phyloP scores from a whole-genome alignment of 2,329 filamentous ascomycete genomes.

The Colletotrichum eremochloae region DNA sequence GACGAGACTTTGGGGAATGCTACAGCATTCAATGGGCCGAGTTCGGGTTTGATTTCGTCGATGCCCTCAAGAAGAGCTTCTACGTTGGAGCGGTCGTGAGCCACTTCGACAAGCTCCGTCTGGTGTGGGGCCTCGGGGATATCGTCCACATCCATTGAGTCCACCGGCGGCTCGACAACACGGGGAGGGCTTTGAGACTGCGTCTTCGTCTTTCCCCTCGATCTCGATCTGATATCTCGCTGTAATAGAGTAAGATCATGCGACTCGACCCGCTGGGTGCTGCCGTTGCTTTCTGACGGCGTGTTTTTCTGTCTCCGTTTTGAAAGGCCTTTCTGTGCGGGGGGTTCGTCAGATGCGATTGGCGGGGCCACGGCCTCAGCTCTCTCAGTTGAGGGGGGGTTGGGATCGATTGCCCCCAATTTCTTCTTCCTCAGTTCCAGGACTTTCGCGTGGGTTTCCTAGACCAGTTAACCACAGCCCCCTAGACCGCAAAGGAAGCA shows the following conservation, averaged over 20 bases:
- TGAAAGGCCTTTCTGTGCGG: constrained; percentile 34
- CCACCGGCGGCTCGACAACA: neutral
- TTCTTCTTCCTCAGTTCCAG: constrained; percentile 25
- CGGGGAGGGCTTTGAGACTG: constrained; percentile 20
- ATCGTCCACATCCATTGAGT: constrained; percentile 40
- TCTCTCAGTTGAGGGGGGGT: neutral
- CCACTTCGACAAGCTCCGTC: neutral
- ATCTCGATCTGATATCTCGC: constrained; percentile 30
- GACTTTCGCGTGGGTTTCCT: constrained; percentile 37
- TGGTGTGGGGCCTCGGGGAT: neutral
- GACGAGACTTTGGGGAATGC: constrained; percentile 48
- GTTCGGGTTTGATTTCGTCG: constrained; percentile 48
- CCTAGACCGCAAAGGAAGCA: neutral
- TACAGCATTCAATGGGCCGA: constrained; percentile 36
- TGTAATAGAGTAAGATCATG: constrained; percentile 17
- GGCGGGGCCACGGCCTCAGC: constrained; percentile 5
- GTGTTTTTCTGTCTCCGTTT: constrained; percentile 19
- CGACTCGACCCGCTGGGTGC: constrained; percentile 9
- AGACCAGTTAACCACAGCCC: neutral
- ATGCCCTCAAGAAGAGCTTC: constrained; percentile 44
- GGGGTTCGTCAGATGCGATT: constrained; percentile 24
- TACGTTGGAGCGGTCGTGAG: constrained; percentile 15
- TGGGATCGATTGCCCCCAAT: neutral
- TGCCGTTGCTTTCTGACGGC: constrained; percentile 2
- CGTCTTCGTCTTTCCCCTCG: constrained; percentile 35